phyloP scores from a whole-genome alignment of 805 yeast genomes.

The Ogataea pini region DNA sequence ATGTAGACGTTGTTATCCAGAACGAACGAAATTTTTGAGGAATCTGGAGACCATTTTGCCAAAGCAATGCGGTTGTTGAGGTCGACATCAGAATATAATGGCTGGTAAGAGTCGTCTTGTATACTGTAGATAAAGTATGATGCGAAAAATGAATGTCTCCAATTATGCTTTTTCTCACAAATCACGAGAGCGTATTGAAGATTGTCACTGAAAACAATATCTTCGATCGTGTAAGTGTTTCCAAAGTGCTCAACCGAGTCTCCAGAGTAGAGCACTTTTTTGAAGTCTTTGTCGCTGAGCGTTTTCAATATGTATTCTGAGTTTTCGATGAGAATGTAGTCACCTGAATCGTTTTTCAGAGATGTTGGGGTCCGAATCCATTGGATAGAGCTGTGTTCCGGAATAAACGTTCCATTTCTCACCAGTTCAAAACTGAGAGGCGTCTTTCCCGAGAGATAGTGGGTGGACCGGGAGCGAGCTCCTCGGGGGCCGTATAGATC shows the following conservation, averaged over 20 bases:
- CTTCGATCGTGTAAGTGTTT: conserved; percentile 47
- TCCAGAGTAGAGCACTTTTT: conserved; percentile 51
- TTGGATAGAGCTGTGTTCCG: conserved; percentile 57
- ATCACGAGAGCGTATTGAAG: conserved; percentile 57
- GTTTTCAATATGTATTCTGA: conserved; percentile 57
- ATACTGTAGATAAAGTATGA: conserved; percentile 63
- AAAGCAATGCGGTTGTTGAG: conserved; percentile 39
- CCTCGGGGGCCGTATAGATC: too few species aligned
- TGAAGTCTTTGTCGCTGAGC: conserved; percentile 45
- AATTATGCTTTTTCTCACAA: conserved; percentile 62
- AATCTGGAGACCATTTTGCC: conserved; percentile 76
- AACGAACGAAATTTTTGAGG: conserved; percentile 65
- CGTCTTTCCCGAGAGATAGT: conserved; percentile 12
- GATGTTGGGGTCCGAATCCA: conserved; percentile 65
- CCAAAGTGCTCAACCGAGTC: conserved; percentile 44
- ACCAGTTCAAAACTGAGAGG: conserved; percentile 44
- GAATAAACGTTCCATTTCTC: conserved; percentile 58
- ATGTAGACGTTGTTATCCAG: conserved; percentile 68
- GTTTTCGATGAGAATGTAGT: conserved; percentile 54
- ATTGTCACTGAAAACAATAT: conserved; percentile 66
- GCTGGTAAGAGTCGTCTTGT: conserved; percentile 27
- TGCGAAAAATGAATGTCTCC: conserved; percentile 73
- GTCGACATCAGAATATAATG: conserved; percentile 20
- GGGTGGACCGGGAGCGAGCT: too few species aligned
- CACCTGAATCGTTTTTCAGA: conserved; percentile 58